These are phyloP conservation scores for Sherardia arvensis DNA, from an alignment of 257 asterid genomes.

Conservation along the genomic window DNA sequence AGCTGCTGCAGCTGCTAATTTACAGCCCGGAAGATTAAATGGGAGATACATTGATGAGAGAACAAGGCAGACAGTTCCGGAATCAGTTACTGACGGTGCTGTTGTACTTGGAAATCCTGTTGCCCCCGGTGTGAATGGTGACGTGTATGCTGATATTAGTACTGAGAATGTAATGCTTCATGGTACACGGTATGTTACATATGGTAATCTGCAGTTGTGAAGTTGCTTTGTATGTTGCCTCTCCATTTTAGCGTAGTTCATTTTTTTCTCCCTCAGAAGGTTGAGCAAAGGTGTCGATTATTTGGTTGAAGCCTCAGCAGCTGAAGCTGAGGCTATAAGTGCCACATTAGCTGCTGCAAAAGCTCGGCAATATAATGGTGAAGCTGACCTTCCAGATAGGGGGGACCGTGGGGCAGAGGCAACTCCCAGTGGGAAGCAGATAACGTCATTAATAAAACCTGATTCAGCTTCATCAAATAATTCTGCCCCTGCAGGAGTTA, in stretches of 20 bases:
- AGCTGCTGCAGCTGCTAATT: constrained; percentile 69
- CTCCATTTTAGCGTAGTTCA: constrained; percentile 11
- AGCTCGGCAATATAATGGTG: constrained; percentile 95
- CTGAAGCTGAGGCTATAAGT: constrained; percentile 97
- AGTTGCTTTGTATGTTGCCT: constrained; percentile 9
- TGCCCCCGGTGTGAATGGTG: constrained; percentile 93
- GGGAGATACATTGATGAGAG: constrained; percentile 76
- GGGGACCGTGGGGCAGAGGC: constrained; percentile 98
- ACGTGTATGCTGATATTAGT: constrained; percentile 78
- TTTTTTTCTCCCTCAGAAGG: constrained; percentile 38
- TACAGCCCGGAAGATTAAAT: constrained; percentile 52
- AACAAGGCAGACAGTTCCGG: constrained; percentile 42
- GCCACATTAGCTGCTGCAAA: constrained; percentile 98
- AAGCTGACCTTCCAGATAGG: constrained; percentile 85
- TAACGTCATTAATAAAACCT: constrained; percentile 65
- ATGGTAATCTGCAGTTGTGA: background rate
- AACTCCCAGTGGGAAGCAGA: constrained; percentile 89
- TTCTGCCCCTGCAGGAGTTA: constrained; percentile 81
- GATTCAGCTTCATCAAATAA: constrained; percentile 58
- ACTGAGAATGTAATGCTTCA: constrained; percentile 82
- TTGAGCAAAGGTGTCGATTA: constrained; percentile 88
- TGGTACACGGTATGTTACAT: constrained; percentile 53
- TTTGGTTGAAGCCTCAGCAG: constrained; percentile 97
- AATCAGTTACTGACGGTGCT: constrained; percentile 58
- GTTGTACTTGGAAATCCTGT: constrained; percentile 92